phyloP scores from a whole-genome alignment of 23 red algal genomes.

The Gracilariopsis chorda region DNA sequence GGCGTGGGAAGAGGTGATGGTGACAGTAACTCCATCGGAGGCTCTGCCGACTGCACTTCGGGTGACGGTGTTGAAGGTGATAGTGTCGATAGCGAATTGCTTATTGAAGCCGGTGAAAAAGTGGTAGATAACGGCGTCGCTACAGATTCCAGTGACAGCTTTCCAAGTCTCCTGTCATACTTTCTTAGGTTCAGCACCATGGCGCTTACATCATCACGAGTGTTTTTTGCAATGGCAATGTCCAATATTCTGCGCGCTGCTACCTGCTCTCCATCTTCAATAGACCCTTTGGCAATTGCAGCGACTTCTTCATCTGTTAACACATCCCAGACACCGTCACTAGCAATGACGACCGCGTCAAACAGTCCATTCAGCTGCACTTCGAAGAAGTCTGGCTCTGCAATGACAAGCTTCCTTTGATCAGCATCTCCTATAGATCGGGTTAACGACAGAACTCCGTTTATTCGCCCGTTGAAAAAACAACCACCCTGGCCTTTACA shows the following conservation, averaged over 20 bases:
- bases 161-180: not conserved
- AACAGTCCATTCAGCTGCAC: conserved; percentile 41
- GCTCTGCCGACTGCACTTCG: not conserved
- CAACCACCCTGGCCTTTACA: conserved; percentile 69
- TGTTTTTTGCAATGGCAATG: not conserved
- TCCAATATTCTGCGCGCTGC: conserved; percentile 41
- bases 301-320: conserved; percentile 74
- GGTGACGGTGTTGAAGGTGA: not conserved
- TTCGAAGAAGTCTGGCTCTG: conserved; percentile 63
- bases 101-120: not conserved
- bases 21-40: not conserved
- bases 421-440: conserved; percentile 85
- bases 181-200: conserved; percentile 51
- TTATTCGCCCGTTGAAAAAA: conserved; percentile 62
- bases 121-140: not conserved
- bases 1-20: not conserved
- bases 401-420: conserved; percentile 76
- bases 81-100: not conserved
- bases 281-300: not conserved
- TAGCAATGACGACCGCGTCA: conserved; percentile 79
- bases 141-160: not conserved
- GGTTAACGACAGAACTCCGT: conserved; percentile 87
- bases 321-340: conserved; percentile 92
- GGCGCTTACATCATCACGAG: conserved; percentile 42
- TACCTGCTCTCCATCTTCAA: not conserved